phyloP scores from a whole-genome alignment of 257 asterid species.

The Pogostemon cablin region DNA sequence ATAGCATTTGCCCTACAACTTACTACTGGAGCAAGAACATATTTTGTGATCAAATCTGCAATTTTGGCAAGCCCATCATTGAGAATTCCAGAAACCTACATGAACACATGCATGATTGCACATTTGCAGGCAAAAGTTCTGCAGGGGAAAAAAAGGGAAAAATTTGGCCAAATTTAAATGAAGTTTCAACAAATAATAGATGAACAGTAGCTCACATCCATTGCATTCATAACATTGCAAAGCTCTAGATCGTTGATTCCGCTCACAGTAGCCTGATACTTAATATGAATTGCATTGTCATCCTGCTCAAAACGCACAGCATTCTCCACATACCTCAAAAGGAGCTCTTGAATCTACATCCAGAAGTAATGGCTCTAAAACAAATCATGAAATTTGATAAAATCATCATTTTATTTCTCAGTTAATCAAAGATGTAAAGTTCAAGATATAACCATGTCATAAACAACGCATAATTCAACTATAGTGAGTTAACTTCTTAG shows the following conservation, averaged over 20 bases:
- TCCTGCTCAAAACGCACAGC: slow-evolving; percentile 74
- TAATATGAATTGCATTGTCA: slow-evolving; percentile 54
- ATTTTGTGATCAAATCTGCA: slow-evolving; percentile 77
- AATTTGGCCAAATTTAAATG: slow-evolving; percentile 21
- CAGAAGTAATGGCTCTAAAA: slow-evolving; percentile 62
- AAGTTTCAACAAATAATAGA: slow-evolving; percentile 17
- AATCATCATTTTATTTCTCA: slow-evolving; percentile 32
- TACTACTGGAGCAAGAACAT: slow-evolving; percentile 59
- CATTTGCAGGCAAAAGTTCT: slow-evolving; percentile 13
- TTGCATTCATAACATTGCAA: slow-evolving; percentile 68
- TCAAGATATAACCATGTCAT: slow-evolving; percentile 19
- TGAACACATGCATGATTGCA: slow-evolving; percentile 33
- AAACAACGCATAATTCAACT: background rate
- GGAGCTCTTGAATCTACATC: slow-evolving; percentile 83
- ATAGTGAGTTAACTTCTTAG: slow-evolving; percentile 10
- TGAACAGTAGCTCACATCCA: slow-evolving; percentile 68
- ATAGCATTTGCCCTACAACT: slow-evolving; percentile 49
- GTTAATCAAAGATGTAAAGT: slow-evolving; percentile 15
- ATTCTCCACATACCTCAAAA: slow-evolving; percentile 66
- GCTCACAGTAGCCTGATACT: slow-evolving; percentile 44
- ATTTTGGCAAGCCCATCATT: slow-evolving; percentile 85
- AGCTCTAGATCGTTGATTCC: slow-evolving; percentile 68
- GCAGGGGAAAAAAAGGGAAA: slow-evolving; percentile 12
- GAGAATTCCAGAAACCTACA: slow-evolving; percentile 75
- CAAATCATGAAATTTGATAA: slow-evolving; percentile 53